Conservation (phyloP, 192 early-diverging fungal genomes). For the Haplosporangium gracile region DNA sequence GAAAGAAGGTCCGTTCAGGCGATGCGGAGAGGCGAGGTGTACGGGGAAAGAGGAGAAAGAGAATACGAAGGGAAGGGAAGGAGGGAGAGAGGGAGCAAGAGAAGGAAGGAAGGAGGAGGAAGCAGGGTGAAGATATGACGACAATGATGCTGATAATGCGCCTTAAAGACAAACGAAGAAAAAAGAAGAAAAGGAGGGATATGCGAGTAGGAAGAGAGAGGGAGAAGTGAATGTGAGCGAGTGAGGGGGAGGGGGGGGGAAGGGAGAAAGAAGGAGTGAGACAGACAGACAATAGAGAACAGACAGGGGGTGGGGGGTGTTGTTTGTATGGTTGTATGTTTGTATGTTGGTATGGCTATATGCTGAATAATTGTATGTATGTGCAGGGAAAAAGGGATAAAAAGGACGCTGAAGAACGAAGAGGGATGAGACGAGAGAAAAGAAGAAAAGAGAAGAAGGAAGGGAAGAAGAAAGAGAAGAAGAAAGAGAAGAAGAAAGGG, state of each 20-base stretch:
- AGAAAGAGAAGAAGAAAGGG: neutral
- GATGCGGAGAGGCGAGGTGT: neutral
- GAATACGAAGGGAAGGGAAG: neutral
- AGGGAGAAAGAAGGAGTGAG: neutral
- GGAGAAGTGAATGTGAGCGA: neutral
- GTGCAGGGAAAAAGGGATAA: neutral
- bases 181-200: neutral
- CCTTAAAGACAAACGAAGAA: neutral
- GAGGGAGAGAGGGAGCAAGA: neutral
- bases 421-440: neutral
- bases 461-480: neutral
- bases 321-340: neutral
- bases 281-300: neutral
- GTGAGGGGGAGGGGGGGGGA: neutral
- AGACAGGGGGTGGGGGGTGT: neutral
- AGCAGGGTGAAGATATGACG: neutral
- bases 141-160: conserved; percentile 3
- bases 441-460: neutral
- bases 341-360: neutral
- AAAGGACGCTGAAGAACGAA: neutral
- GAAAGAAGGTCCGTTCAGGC: neutral
- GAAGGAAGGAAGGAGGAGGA: neutral
- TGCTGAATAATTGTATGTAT: neutral
- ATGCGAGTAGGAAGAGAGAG: neutral
- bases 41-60: neutral